A percentile compares a stretch with the other conserved stretches of the same genome.
These are phyloP conservation scores for grape (Vitis vinifera) DNA, from an alignment of 164 flowering plant genomes.

Conservation along the genomic window DNA sequence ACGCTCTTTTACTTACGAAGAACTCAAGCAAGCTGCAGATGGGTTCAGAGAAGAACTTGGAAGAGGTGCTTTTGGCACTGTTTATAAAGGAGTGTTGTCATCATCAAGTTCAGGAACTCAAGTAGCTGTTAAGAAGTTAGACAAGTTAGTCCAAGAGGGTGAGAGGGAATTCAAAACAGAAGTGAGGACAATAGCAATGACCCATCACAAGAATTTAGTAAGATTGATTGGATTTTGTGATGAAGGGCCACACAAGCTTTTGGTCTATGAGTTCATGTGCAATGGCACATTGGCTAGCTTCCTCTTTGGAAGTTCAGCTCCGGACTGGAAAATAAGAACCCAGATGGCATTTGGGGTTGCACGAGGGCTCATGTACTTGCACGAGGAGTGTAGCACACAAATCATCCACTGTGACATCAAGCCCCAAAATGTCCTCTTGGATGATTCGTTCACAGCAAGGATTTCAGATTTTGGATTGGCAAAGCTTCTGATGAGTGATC, in stretches of 20 bases:
- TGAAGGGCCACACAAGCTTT: conserved; percentile 5
- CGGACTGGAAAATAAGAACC: conserved; percentile 6
- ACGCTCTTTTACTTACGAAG: conserved; percentile 11
- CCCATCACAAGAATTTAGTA: conserved; percentile 25
- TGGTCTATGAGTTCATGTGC: conserved; percentile 20
- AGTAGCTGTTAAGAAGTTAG: conserved; percentile 24
- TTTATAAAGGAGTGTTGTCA: conserved; percentile 17
- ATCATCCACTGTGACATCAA: conserved; percentile 18
- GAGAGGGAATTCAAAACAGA: conserved; percentile 23
- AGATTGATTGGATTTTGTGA: conserved; percentile 13
- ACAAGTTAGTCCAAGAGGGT: background rate
- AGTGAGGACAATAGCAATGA: conserved; percentile 15
- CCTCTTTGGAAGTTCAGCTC: conserved; percentile 3
- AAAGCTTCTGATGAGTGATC: background rate
- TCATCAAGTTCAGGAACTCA: background rate
- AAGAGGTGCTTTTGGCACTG: conserved; percentile 19
- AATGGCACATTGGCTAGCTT: conserved; percentile 12
- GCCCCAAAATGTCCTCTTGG: conserved; percentile 8
- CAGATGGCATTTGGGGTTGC: conserved; percentile 10
- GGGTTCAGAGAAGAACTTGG: conserved; percentile 23
- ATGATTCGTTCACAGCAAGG: conserved; percentile 1
- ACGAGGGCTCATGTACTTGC: conserved; percentile 15
- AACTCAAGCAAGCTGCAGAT: conserved; percentile 12
- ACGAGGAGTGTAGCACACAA: conserved; percentile 19
- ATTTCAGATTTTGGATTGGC: conserved; percentile 24